Conservation (phyloP, 78 protist genomes). For the Dictyostelium intermedium region DNA sequence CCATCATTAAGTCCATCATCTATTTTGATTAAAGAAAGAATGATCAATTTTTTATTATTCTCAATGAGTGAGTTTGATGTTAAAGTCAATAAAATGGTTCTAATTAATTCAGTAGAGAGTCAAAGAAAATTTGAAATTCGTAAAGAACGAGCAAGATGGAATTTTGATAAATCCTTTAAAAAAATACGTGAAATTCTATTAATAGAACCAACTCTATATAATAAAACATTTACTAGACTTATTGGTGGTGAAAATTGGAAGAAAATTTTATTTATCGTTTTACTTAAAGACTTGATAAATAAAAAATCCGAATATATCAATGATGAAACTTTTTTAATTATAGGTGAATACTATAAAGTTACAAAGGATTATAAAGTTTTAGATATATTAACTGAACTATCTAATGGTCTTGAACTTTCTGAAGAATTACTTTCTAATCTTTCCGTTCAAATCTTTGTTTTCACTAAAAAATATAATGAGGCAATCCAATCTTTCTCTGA, state of each 20-base stretch:
- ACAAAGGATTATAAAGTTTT: neutral
- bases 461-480: neutral
- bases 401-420: neutral
- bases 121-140: no score
- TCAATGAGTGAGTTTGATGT: no score
- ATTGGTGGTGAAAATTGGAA: neutral
- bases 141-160: no score
- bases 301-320: neutral
- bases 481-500: neutral
- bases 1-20: no score
- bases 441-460: neutral
- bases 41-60: no score
- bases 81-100: no score
- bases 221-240: neutral
- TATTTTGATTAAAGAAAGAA: no score
- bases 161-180: no score
- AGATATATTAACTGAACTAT: neutral
- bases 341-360: neutral
- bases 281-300: no score
- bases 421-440: neutral
- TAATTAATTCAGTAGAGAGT: no score
- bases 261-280: no score
- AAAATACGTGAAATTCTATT: no score
- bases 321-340: neutral
- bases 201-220: neutral